Evolutionary conservation across 129 eudicot species (phyloP).

Genomic region (Scalesia atractyloides): DNA sequence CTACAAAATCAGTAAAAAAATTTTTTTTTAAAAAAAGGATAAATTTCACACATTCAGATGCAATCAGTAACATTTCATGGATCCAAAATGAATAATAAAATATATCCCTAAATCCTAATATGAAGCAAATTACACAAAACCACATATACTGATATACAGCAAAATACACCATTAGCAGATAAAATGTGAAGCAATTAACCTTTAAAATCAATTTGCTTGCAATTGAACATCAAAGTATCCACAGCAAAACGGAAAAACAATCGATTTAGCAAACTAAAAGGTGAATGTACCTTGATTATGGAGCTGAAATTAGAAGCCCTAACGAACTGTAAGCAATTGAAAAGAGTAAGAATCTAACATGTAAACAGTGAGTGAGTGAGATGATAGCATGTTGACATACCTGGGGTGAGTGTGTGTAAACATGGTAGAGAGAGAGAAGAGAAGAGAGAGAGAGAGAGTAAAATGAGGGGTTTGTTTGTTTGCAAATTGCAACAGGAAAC

Average conservation of each 20-base stretch:
- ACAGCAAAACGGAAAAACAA: constrained; percentile 2
- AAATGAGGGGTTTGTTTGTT: constrained; percentile 30
- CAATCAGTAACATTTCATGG: constrained; percentile 14
- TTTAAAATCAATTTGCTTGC: neutral
- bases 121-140: too few species aligned
- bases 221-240: neutral
- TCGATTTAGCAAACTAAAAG: constrained; percentile 14
- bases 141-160: neutral
- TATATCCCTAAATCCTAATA: neutral
- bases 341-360: constrained; percentile 7
- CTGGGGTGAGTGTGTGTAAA: constrained; percentile 32
- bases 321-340: neutral
- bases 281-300: constrained; percentile 15
- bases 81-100: constrained; percentile 10
- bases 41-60: constrained; percentile 1
- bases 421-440: constrained; percentile 27
- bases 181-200: constrained; percentile 6
- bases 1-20: constrained; percentile 13
- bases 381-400: constrained; percentile 30
- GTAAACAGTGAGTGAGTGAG: constrained; percentile 17
- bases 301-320: constrained; percentile 28
- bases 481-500: neutral
- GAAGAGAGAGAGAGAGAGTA: constrained; percentile 20
- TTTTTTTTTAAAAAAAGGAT: neutral
- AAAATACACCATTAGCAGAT: constrained; percentile 7